Base-by-base conservation (phyloP, 2,329 filamentous ascomycete species). In the Xylaria sp. region DNA sequence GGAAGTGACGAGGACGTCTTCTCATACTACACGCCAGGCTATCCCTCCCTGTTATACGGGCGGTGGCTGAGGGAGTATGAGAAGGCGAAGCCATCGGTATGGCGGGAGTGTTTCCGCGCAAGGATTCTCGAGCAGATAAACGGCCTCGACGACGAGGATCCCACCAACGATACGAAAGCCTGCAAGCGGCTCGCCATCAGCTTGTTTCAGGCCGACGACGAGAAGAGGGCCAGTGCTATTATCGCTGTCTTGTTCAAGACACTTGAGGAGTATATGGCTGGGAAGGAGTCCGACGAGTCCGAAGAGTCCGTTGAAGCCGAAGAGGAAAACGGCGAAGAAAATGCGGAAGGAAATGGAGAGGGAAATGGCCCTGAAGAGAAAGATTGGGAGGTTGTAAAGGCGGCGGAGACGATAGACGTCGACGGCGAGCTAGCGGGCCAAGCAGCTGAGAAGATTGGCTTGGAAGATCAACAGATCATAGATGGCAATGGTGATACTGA, bases 21-120 rank as follows among this genome's bases (percentile, higher is more conserved):
- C 48, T 20, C 48, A 1, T 62, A 62, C 23, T 62, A 62, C 36
- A 55, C 49, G 2, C 59, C 59, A 3, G 59, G 59, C 6, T 62
- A 62, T n/a, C 33, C 59, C 2, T 62, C 59, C 9, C 15, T 62
- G n/a, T 12, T 62, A 3, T 62, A 62, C 49, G 59, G 59, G 6
- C 48, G 59, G 48, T 62, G 59, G 59, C 33, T 62, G 8, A 41
- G 59, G 33, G 59, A 62, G 31, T 62, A 62, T 23, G 59, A 62
- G 9, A 62, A 62, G 49, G 59, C 59, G 20, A 54, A 62, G 33
- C 49, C 59, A 15, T 52, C 59, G 3, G 59, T 62, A 6, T 62
- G 59, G 59, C 59, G 59, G 15, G 36, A 62, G 59, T 62, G 59
- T 33, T 62, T 62, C 36, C 59, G 59, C 33, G 59, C 59, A 23